Evolutionary conservation across 2,329 filamentous ascomycete genomes (phyloP).

Genomic region (Cladophialophora yegresii): DNA sequence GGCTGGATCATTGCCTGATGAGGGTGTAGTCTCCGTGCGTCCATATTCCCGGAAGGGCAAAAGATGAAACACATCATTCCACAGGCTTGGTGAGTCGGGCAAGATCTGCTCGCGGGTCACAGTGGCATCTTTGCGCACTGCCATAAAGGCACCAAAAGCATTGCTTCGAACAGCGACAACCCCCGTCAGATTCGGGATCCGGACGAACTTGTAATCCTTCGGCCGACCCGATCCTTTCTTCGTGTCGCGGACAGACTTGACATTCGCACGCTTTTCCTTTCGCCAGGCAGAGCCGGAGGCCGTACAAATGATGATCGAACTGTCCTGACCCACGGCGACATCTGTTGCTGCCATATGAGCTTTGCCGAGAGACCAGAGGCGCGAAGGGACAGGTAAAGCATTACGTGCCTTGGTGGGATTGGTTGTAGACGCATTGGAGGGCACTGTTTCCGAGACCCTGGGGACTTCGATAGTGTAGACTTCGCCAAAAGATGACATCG

Average conservation of each 20-base stretch:
- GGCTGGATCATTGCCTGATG: constrained; percentile 37
- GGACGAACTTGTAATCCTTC: constrained; percentile 94
- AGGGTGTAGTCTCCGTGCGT: constrained; percentile 47
- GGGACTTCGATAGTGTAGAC: constrained; percentile 82
- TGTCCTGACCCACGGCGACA: constrained; percentile 85
- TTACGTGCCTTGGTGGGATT: constrained; percentile 88
- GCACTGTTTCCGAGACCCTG: constrained; percentile 63
- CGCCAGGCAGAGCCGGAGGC: constrained; percentile 91
- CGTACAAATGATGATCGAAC: constrained; percentile 91
- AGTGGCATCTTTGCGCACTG: constrained; percentile 79
- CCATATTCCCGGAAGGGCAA: constrained; percentile 67
- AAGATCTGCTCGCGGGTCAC: constrained; percentile 72
- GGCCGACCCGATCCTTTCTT: constrained; percentile 60
- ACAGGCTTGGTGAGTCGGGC: constrained; percentile 67
- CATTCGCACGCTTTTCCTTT: constrained; percentile 77
- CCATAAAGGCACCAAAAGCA: constrained; percentile 84
- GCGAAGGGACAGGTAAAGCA: constrained; percentile 73
- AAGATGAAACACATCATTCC: constrained; percentile 71
- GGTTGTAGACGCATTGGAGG: constrained; percentile 72
- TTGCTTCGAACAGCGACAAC: constrained; percentile 84
- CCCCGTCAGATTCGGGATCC: constrained; percentile 83
- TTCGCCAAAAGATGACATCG: constrained; percentile 79
- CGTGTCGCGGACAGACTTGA: constrained; percentile 55
- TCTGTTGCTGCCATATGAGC: constrained; percentile 81
- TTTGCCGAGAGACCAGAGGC: constrained; percentile 87